These are phyloP conservation scores for Dioscorea zingiberensis DNA, from an alignment of 106 monocot genomes.

Conservation along the genomic window DNA sequence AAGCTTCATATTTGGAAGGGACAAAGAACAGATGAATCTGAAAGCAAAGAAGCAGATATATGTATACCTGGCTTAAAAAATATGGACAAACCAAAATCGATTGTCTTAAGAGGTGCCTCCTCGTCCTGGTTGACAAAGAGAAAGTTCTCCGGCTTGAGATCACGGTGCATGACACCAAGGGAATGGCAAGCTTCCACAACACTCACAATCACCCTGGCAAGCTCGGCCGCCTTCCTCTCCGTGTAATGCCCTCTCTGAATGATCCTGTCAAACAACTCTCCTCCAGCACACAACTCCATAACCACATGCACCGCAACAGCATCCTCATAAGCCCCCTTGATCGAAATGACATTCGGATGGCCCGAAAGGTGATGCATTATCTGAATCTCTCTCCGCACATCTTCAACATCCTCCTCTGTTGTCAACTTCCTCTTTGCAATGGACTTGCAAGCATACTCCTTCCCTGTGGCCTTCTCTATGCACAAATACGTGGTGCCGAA, in stretches of 20 bases:
- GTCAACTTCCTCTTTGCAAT: slow-evolving; percentile 54
- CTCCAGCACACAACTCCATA: slow-evolving; percentile 65
- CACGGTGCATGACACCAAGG: slow-evolving; percentile 62
- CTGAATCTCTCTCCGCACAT: slow-evolving; percentile 71
- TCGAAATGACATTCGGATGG: slow-evolving; percentile 53
- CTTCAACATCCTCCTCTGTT: slow-evolving; percentile 68
- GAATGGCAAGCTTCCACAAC: slow-evolving; percentile 64
- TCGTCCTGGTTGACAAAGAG: slow-evolving; percentile 51
- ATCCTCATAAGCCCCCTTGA: slow-evolving; percentile 59
- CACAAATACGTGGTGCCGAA: slow-evolving; percentile 65
- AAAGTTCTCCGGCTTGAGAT: slow-evolving; percentile 71
- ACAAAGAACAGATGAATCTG: too few species aligned
- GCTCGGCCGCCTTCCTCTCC: slow-evolving; percentile 65
- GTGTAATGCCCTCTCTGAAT: slow-evolving; percentile 64
- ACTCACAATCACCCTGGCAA: slow-evolving; percentile 50
- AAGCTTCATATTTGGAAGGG: too few species aligned
- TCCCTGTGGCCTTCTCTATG: slow-evolving; percentile 45
- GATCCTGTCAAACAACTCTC: slow-evolving; percentile 64
- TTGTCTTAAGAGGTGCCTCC: slow-evolving; percentile 50
- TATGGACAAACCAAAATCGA: slow-evolving; percentile 66
- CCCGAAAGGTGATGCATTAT: slow-evolving; percentile 71
- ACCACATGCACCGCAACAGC: slow-evolving; percentile 57
- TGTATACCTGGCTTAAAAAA: slow-evolving; percentile 56
- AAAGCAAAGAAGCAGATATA: too few species aligned
- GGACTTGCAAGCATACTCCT: slow-evolving; percentile 62